Evolutionary conservation across 1,284 basidiomycete species (phyloP), one percentile per base, ranked within the genome.

Genomic region (Microbotryomycetes sp.): DNA sequence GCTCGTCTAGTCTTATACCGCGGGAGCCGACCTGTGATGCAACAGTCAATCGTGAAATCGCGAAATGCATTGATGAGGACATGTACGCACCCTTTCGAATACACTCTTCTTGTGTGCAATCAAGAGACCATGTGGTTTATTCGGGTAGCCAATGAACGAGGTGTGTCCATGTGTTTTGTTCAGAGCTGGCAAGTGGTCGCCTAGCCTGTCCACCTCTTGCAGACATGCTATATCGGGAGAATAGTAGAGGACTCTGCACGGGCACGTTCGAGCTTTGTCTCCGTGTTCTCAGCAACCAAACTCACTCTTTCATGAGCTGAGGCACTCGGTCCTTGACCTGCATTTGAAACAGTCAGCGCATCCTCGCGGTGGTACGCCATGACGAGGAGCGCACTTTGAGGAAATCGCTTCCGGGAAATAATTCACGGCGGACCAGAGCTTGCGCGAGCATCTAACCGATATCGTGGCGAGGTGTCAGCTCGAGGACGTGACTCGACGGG

Each of bases 351-450:
- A 11, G 27, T 27, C 16, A 45, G n/a, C n/a, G n/a, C n/a, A n/a
- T n/a, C n/a, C n/a, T n/a, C n/a, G n/a, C n/a, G n/a, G n/a, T n/a
- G n/a, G n/a, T n/a, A n/a, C n/a, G n/a, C n/a, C n/a, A n/a, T n/a
- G n/a, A n/a, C n/a, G n/a, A n/a, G n/a, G n/a, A n/a, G n/a, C 41
- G 7, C 2, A 54, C 60, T 30, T 75, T 75, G 41, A 78, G 67
- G 52, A 71, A 73, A 61, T 78, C 76, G n/a, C 71, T 73, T 0
- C 75, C 75, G 0, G 76, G 76, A 59, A 78, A 78, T 5, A 78
- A 68, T 52, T 73, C 74, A 13, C 75, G 66, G 3, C 76, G 72
- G 18, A 78, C 75, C 28, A 78, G 67, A 4, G 75, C 74, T 58
- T 77, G 76, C 0, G 76, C 75, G 3, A 77, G 69, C 59, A 77